These are phyloP conservation scores for Aspergillus fijiensis DNA, from an alignment of 2,329 filamentous ascomycete genomes.

Conservation along the genomic window DNA sequence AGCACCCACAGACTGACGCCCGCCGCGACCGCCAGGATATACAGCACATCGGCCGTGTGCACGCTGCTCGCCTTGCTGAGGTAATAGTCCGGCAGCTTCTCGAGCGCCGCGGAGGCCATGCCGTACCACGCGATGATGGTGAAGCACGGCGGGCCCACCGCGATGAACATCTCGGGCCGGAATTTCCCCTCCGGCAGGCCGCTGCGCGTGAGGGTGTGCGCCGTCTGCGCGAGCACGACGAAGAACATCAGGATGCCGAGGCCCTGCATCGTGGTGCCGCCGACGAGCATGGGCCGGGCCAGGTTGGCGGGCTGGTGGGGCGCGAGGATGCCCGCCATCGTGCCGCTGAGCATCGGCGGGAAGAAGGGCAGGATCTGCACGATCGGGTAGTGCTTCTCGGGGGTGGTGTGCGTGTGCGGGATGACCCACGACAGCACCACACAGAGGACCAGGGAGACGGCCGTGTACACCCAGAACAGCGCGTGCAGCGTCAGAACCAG, in stretches of 20 bases:
- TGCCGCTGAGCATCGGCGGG: constrained; percentile 40
- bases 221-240: constrained; percentile 47
- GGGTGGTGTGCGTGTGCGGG: constrained; percentile 8
- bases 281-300: constrained; percentile 45
- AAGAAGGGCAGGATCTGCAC: constrained; percentile 17
- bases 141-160: constrained; percentile 50
- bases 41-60: constrained; percentile 39
- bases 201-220: constrained; percentile 43
- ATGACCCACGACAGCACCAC: constrained; percentile 4
- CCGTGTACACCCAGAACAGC: constrained; percentile 67
- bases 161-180: constrained; percentile 54
- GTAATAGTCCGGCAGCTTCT: constrained; percentile 25
- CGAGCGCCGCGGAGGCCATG: constrained; percentile 44
- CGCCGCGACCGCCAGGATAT: constrained; percentile 41
- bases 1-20: constrained; percentile 52
- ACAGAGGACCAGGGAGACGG: constrained; percentile 36
- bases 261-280: constrained; percentile 46
- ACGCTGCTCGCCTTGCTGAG: constrained; percentile 27
- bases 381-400: constrained; percentile 10
- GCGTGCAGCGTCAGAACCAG: constrained; percentile 59
- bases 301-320: constrained; percentile 29
- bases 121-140: constrained; percentile 49
- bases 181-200: constrained; percentile 44
- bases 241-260: constrained; percentile 48
- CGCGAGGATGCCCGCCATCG: constrained; percentile 36